A percentile compares a stretch with the other conserved stretches of the same genome.
Conservation (phyloP, 192 early-diverging fungal genomes). For the Coemansia sp. region DNA sequence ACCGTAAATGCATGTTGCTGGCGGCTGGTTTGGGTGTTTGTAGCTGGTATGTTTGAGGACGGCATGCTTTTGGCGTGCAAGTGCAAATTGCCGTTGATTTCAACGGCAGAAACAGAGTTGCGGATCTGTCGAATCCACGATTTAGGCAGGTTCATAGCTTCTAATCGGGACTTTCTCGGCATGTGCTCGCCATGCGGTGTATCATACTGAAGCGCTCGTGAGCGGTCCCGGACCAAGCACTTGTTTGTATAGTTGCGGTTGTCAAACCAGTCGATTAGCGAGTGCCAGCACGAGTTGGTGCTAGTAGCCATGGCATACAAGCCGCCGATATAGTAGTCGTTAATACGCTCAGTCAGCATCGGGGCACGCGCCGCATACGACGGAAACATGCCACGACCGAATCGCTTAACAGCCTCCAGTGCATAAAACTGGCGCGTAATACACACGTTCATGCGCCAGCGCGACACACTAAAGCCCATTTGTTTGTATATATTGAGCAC, state of each 20-base stretch:
- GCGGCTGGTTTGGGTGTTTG: not conserved
- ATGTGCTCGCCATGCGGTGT: not conserved
- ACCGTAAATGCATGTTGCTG: slow-evolving; percentile 26
- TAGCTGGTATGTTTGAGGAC: not conserved
- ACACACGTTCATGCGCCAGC: slow-evolving; percentile 37
- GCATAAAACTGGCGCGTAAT: slow-evolving; percentile 48
- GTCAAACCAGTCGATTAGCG: slow-evolving; percentile 37
- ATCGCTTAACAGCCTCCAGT: slow-evolving; percentile 55
- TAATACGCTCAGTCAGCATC: slow-evolving; percentile 71
- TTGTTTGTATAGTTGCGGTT: slow-evolving; percentile 34
- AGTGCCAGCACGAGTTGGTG: slow-evolving; percentile 40
- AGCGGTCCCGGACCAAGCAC: slow-evolving; percentile 28
- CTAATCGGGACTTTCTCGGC: slow-evolving; percentile 1
- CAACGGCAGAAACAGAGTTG: slow-evolving; percentile 10
- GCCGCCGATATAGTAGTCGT: slow-evolving; percentile 73
- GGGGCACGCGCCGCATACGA: slow-evolving; percentile 60
- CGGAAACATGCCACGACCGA: slow-evolving; percentile 40
- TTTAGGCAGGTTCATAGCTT: slow-evolving; percentile 4
- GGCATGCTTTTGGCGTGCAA: not conserved
- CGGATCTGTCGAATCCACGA: slow-evolving; percentile 12
- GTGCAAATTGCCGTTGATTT: slow-evolving; percentile 14
- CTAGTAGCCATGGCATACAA: slow-evolving; percentile 37
- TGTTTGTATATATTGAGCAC: slow-evolving; percentile 36
- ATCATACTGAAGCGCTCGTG: not conserved
- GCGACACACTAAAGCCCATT: slow-evolving; percentile 29